Conservation (phyloP, 176 grass and related monocot species). For the Paspalum notatum region DNA sequence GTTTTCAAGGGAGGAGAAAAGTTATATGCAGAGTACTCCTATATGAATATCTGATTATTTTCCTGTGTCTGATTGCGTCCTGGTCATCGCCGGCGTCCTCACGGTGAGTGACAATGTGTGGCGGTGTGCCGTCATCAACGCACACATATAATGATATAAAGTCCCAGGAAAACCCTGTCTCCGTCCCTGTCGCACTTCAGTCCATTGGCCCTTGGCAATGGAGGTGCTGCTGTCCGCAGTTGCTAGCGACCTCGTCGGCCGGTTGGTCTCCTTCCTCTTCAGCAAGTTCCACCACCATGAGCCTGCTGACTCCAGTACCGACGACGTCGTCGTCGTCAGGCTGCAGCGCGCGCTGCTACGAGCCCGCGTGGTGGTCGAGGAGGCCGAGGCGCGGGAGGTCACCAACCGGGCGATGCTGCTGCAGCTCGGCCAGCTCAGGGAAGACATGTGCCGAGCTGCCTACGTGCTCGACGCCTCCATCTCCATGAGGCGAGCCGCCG, state of each 20-base stretch:
- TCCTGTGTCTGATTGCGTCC: not conserved
- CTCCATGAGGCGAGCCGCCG: not conserved
- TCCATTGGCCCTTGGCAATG: slow-evolving; percentile 5
- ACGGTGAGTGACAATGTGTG: not conserved
- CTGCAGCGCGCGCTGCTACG: slow-evolving; percentile 18
- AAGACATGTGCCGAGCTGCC: not conserved
- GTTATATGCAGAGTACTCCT: too few species aligned
- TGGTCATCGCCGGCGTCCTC: not conserved
- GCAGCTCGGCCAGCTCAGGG: slow-evolving; percentile 21
- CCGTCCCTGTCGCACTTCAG: not conserved
- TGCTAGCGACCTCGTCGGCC: slow-evolving; percentile 20
- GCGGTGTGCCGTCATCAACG: not conserved
- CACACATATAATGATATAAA: not conserved
- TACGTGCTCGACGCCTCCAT: slow-evolving; percentile 26
- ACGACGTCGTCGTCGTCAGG: not conserved
- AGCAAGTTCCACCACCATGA: not conserved
- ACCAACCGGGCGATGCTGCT: slow-evolving; percentile 22
- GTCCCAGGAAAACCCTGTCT: not conserved
- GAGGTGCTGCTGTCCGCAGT: slow-evolving; percentile 16
- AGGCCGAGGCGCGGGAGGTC: slow-evolving; percentile 25
- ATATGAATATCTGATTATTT: too few species aligned
- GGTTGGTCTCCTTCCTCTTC: slow-evolving; percentile 20
- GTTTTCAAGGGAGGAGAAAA: too few species aligned
- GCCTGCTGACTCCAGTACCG: not conserved
- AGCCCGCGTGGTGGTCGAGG: slow-evolving; percentile 12